Conservation (phyloP, 2,329 filamentous ascomycete species). For the Fusarium vanettenii region DNA sequence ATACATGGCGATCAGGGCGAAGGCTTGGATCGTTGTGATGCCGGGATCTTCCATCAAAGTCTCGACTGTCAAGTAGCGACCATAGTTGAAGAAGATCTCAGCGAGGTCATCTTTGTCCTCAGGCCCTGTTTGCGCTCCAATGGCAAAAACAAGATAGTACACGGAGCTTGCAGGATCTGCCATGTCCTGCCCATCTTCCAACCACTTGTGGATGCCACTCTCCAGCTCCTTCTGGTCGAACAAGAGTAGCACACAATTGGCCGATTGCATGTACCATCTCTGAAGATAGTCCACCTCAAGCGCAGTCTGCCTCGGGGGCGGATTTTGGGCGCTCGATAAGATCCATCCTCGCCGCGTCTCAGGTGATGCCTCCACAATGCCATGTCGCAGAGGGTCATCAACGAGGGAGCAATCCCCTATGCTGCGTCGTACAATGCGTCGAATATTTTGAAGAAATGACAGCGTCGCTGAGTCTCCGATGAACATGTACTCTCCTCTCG, state of each 20-base stretch:
- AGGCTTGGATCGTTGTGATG: conserved; percentile 47
- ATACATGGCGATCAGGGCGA: conserved; percentile 52
- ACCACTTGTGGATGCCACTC: conserved; percentile 43
- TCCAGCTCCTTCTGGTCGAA: conserved; percentile 47
- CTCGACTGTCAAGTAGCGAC: conserved; percentile 47
- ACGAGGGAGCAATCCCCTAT: conserved; percentile 48
- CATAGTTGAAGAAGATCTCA: conserved; percentile 49
- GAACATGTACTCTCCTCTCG: conserved; percentile 49
- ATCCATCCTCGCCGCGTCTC: conserved; percentile 44
- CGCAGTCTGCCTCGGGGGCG: conserved; percentile 35
- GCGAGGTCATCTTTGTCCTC: conserved; percentile 49
- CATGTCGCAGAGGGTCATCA: conserved; percentile 49
- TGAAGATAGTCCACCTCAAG: conserved; percentile 44
- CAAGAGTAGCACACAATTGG: conserved; percentile 44
- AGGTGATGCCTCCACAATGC: conserved; percentile 49
- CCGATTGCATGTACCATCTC: conserved; percentile 47
- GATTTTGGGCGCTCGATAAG: conserved; percentile 38
- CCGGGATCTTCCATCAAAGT: conserved; percentile 51
- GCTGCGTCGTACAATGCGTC: conserved; percentile 45
- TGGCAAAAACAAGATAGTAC: conserved; percentile 46
- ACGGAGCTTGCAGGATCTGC: conserved; percentile 33
- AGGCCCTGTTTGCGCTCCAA: conserved; percentile 48
- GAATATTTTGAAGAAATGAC: conserved; percentile 50
- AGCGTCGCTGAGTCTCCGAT: conserved; percentile 52
- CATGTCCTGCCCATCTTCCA: conserved; percentile 35